phyloP scores from a whole-genome alignment of 2,329 filamentous ascomycete genomes.

The Immersiporthe knoxdaviesiana region DNA sequence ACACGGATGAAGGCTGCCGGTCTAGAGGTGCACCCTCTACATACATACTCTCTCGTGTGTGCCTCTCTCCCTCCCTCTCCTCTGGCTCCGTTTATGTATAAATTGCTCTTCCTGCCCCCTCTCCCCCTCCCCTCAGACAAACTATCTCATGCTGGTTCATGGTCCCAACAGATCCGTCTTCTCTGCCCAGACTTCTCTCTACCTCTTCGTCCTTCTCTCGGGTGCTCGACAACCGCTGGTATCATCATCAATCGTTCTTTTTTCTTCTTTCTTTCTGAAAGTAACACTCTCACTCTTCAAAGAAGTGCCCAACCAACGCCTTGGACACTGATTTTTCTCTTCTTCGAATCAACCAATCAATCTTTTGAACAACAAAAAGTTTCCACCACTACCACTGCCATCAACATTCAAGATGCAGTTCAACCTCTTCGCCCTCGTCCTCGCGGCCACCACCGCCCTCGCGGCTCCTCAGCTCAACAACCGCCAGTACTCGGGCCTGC shows the following conservation, averaged over 20 bases:
- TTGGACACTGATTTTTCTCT: too few relatives aligned
- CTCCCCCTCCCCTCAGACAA: background rate
- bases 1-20: background rate
- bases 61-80: background rate
- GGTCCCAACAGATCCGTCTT: background rate
- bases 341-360: too few relatives aligned
- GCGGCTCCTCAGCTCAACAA: slow-evolving; percentile 7
- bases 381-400: background rate
- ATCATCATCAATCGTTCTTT: background rate
- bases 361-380: background rate
- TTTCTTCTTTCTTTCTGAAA: background rate
- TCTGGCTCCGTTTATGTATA: background rate
- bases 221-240: slow-evolving; percentile 9
- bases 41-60: background rate
- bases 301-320: too few relatives aligned
- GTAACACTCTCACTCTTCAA: slow-evolving; percentile 1
- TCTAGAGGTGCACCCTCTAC: background rate
- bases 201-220: background rate
- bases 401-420: slow-evolving; percentile 21
- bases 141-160: background rate
- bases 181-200: background rate
- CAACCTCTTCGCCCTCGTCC: slow-evolving; percentile 19
- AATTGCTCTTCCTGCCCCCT: background rate
- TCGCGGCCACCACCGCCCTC: slow-evolving; percentile 23
- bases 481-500: background rate